These are phyloP conservation scores for Umbelopsis sp. DNA, from an alignment of 192 early-diverging fungal genomes.

Conservation along the genomic window DNA sequence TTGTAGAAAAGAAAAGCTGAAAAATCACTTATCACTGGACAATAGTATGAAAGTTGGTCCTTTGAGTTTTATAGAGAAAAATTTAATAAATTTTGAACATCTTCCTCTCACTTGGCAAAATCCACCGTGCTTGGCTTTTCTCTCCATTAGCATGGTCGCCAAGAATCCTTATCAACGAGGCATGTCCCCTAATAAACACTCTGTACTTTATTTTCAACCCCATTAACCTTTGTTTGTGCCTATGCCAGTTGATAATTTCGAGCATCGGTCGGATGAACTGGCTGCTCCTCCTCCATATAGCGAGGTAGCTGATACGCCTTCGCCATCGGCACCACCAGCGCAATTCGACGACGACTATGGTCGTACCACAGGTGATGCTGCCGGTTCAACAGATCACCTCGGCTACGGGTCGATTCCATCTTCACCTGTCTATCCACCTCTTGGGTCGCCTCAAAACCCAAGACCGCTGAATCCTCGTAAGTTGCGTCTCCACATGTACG, in stretches of 20 bases:
- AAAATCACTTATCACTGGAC: too few species aligned
- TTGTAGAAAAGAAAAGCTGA: not conserved
- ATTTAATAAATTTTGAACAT: too few species aligned
- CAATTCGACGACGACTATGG: not conserved
- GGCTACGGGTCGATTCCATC: constrained; percentile 2
- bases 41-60: too few species aligned
- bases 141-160: not conserved
- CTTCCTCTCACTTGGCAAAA: constrained; percentile 7
- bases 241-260: not conserved
- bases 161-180: constrained; percentile 11
- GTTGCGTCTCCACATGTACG: not conserved
- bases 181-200: not conserved
- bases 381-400: not conserved
- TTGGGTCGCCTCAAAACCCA: not conserved
- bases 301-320: not conserved
- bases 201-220: not conserved
- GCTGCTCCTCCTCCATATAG: constrained; percentile 4
- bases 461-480: not conserved
- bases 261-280: not conserved
- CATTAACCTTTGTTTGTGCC: not conserved
- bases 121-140: not conserved
- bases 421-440: not conserved
- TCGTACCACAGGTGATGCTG: not conserved
- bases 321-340: constrained; percentile 8
- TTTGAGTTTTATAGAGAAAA: too few species aligned